phyloP scores from a whole-genome alignment of 1,284 basidiomycete genomes.

The Ceratobasidium sp. region DNA sequence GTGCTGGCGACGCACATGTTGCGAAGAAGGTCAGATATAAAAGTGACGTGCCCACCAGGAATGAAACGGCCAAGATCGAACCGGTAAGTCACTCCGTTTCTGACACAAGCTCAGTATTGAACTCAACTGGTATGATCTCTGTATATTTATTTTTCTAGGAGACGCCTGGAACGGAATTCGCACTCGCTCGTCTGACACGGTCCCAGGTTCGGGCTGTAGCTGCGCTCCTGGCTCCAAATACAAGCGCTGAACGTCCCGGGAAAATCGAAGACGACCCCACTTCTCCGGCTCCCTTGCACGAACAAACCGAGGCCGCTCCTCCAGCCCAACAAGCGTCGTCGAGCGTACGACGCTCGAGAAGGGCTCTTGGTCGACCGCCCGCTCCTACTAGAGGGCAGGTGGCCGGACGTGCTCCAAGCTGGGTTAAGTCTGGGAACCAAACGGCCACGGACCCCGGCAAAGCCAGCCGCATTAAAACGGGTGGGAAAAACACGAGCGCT shows the following conservation, averaged over 20 bases:
- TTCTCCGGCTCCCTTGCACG: not conserved
- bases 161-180: not conserved
- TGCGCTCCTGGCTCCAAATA: not conserved
- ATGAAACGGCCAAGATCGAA: not conserved
- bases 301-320: not conserved
- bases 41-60: not conserved
- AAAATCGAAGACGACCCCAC: not conserved
- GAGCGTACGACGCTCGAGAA: not conserved
- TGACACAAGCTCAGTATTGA: not conserved
- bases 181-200: constrained; percentile 20
- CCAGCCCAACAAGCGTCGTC: not conserved
- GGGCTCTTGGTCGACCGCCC: not conserved
- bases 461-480: too few relatives aligned
- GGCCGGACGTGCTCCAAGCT: constrained; percentile 4
- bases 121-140: not conserved
- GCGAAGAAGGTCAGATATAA: not conserved
- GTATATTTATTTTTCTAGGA: not conserved
- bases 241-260: too few relatives aligned
- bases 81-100: not conserved
- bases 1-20: not conserved
- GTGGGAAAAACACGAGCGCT: not conserved
- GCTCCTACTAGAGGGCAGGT: not conserved
- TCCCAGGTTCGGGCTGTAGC: constrained; percentile 27
- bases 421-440: not conserved
- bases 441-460: not conserved